Base-by-base conservation (phyloP, 2,329 filamentous ascomycete genomes). In the Hypomyces perniciosus region DNA sequence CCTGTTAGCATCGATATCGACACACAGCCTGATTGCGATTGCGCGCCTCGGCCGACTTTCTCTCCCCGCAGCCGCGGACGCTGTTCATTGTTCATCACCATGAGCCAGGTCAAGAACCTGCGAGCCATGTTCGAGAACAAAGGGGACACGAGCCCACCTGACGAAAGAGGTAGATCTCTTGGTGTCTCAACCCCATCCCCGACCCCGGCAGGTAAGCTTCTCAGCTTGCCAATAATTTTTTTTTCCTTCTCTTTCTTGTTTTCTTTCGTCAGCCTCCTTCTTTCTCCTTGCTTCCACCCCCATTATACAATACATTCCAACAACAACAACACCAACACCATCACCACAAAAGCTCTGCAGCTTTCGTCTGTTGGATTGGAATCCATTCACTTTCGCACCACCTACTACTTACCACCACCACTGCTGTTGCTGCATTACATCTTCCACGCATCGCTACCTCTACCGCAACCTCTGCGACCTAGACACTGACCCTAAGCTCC, bases 61-160 rank as follows among this genome's bases (percentile, higher is more conserved):
- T 42, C 33, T 39, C 40, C 43, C 30, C 42, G 35, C 34, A 42
- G 31, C 48, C 48, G 51, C 47, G 48, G 44, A 42, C 42, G 47
- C 47, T 37, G 43, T 68, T 69, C 68, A 42, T 46, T 40, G 40
- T 68, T 69, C 68, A 20, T 20, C 20, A 72, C 67, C 62, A 83
- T 83, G 79, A 83, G 83, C 64, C 83, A 80, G 63, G 85, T 88
- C 63, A 84, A 78, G 72, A 88, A 87, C 71, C 80, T 91, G 58
- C 78, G 85, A 61, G 87, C 87, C 63, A 89, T 88, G 78, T 90
- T 90, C 67, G 87, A 91, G 75, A 81, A 83, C 65, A 87, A 82
- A 69, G 80, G 78, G 65, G 79, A 81, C 59, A 73, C 75, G 52
- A 84, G 79, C 60, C 79, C 83, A 57, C 81, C 83, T 12, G 84